These are phyloP conservation scores for Coriaria nepalensis DNA, from an alignment of 306 rosid genomes.

Conservation along the genomic window DNA sequence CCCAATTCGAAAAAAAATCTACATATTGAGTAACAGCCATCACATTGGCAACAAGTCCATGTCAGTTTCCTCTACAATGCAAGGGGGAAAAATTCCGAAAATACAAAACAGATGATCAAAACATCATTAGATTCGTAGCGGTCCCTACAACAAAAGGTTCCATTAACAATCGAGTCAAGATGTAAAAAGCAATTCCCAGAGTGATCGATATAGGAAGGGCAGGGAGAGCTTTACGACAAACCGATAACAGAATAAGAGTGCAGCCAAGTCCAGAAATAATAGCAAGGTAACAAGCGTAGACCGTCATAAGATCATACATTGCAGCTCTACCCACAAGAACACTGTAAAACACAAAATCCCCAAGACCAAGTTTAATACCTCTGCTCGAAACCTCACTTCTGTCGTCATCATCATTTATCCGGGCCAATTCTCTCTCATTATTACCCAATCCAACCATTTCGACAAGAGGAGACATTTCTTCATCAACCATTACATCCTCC, in stretches of 20 bases:
- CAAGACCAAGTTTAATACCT: conserved; percentile 90
- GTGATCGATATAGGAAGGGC: conserved; percentile 86
- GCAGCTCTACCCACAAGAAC: conserved; percentile 97
- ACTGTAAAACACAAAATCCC: conserved; percentile 89
- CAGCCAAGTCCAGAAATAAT: conserved; percentile 82
- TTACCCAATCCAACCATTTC: conserved; percentile 21
- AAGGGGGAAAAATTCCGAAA: too few species aligned
- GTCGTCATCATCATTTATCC: conserved; percentile 12
- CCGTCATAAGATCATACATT: conserved; percentile 95
- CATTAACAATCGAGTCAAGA: conserved; percentile 76
- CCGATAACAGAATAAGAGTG: conserved; percentile 78
- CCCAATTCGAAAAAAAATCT: too few species aligned
- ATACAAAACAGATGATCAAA: conserved; percentile 22
- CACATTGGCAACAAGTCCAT: background rate
- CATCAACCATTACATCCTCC: conserved; percentile 23
- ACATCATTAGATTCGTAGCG: conserved; percentile 79
- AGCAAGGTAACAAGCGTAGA: conserved; percentile 92
- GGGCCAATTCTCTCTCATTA: conserved; percentile 22
- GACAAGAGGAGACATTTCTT: conserved; percentile 62
- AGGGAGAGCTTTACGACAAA: conserved; percentile 65
- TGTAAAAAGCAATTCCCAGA: conserved; percentile 71
- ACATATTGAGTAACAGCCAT: too few species aligned
- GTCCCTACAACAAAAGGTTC: conserved; percentile 91
- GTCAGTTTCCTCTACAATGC: background rate
- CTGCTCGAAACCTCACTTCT: conserved; percentile 27